Conservation (phyloP, 2,329 filamentous ascomycete species). For the Raffaelea deltoideospora region DNA sequence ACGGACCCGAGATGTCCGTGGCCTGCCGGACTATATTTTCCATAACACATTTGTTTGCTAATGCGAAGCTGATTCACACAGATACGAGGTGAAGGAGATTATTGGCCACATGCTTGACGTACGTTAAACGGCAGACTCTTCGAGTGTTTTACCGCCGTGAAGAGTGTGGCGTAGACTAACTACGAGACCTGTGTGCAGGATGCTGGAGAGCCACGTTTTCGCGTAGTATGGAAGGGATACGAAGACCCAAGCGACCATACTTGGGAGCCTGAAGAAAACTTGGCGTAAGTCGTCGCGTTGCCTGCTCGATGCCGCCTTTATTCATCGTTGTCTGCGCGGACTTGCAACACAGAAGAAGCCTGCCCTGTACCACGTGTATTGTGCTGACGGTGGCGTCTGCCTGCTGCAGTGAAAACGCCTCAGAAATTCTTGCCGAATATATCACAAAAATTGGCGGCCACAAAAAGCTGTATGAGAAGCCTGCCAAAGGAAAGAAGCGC, state of each 20-base stretch:
- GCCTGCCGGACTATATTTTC: too few species aligned
- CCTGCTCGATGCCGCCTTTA: background rate
- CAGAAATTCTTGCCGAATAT: constrained; percentile 49
- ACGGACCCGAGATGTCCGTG: too few species aligned
- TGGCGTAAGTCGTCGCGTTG: constrained; percentile 41
- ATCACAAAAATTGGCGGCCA: constrained; percentile 47
- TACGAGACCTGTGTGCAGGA: constrained; percentile 14
- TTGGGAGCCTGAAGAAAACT: constrained; percentile 65
- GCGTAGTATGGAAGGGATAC: constrained; percentile 73
- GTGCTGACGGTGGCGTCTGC: too few species aligned
- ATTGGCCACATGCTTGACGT: constrained; percentile 44
- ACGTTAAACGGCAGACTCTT: constrained; percentile 1
- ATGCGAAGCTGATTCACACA: constrained; percentile 16
- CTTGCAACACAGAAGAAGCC: too few species aligned
- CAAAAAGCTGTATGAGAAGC: constrained; percentile 35
- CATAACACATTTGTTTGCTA: background rate
- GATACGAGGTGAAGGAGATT: constrained; percentile 64
- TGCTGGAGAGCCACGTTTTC: constrained; percentile 38
- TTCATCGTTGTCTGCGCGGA: too few species aligned
- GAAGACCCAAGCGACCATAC: constrained; percentile 55
- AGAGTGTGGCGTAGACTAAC: too few species aligned
- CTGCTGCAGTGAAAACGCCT: constrained; percentile 34
- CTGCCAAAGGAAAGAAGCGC: constrained; percentile 41
- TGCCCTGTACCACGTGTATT: background rate
- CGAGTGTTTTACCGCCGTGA: too few species aligned